Percentiles rank a stretch among this genome's conserved stretches.
Conservation (phyloP, 495 filamentous ascomycete genomes). For the Aspergillus biplanus region DNA sequence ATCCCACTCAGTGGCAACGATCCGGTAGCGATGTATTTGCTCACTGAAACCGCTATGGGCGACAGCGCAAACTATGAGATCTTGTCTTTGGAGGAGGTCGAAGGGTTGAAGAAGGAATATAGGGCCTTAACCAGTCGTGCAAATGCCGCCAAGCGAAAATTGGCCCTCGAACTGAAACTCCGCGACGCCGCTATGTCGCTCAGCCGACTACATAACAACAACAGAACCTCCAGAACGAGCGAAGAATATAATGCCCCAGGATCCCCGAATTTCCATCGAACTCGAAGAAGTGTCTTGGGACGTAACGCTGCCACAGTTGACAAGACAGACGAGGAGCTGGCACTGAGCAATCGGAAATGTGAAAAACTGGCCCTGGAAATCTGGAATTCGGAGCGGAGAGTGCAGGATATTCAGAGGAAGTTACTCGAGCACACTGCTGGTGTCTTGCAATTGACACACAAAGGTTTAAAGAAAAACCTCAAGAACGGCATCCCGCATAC, state of each 20-base stretch:
- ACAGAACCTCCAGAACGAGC: constrained; percentile 46
- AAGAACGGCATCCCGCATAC: constrained; percentile 60
- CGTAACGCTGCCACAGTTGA: constrained; percentile 38
- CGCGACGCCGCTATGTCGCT: constrained; percentile 90
- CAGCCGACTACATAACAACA: constrained; percentile 69
- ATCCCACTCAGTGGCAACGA: constrained; percentile 54
- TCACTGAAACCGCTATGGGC: constrained; percentile 89
- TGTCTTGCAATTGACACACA: constrained; percentile 86
- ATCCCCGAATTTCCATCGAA: constrained; percentile 31
- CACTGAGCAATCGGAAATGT: constrained; percentile 75
- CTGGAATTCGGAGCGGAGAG: constrained; percentile 72
- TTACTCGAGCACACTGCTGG: constrained; percentile 91
- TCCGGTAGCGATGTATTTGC: constrained; percentile 74
- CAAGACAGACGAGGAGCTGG: constrained; percentile 74
- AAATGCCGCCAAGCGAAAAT: constrained; percentile 75
- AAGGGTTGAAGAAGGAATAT: constrained; percentile 85
- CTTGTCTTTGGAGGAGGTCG: constrained; percentile 86
- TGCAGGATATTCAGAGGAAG: constrained; percentile 69
- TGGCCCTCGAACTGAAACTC: constrained; percentile 91
- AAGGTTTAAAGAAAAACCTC: constrained; percentile 55
- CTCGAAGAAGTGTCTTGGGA: constrained; percentile 58
- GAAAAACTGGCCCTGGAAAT: constrained; percentile 83
- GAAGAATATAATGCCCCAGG: constrained; percentile 37
- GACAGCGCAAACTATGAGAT: constrained; percentile 86
- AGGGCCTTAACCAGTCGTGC: constrained; percentile 70